phyloP scores from a whole-genome alignment of 768 basidiomycete species.

The Calocybe cyanea region DNA sequence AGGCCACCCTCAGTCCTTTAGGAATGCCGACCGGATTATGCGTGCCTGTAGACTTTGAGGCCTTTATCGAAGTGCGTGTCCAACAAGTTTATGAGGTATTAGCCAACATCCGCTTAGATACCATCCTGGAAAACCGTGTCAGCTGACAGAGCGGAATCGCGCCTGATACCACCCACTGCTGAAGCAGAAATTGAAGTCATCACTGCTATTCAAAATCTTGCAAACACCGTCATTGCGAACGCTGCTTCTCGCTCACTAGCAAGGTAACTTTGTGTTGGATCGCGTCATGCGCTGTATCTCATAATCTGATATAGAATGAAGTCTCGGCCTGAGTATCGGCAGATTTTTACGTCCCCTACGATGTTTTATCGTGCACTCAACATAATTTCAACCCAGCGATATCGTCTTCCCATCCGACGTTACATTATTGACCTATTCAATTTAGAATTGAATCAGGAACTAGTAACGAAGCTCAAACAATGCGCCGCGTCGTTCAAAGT shows the following conservation, averaged over 20 bases:
- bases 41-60: slow-evolving; percentile 78
- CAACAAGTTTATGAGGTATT: background rate
- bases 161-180: slow-evolving; percentile 60
- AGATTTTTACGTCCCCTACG: slow-evolving; percentile 71
- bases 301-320: slow-evolving; percentile 54
- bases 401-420: slow-evolving; percentile 86
- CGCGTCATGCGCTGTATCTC: background rate
- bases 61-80: slow-evolving; percentile 72
- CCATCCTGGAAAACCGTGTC: slow-evolving; percentile 55
- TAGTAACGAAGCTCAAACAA: slow-evolving; percentile 52
- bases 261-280: slow-evolving; percentile 41
- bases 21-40: slow-evolving; percentile 89
- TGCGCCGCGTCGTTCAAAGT: slow-evolving; percentile 49
- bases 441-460: slow-evolving; percentile 64
- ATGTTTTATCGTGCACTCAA: slow-evolving; percentile 85
- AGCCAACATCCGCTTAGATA: slow-evolving; percentile 42
- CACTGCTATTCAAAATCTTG: slow-evolving; percentile 87
- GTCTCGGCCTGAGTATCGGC: slow-evolving; percentile 67
- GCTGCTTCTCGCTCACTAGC: slow-evolving; percentile 88
- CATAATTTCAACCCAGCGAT: slow-evolving; percentile 84
- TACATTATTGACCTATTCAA: slow-evolving; percentile 94
- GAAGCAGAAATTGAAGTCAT: slow-evolving; percentile 80
- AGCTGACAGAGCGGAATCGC: slow-evolving; percentile 36
- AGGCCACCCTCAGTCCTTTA: slow-evolving; percentile 81
- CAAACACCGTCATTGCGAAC: slow-evolving; percentile 94